These are phyloP conservation scores for Discostella stelligera DNA, from an alignment of 352 stramenopile species.

Conservation along the genomic window DNA sequence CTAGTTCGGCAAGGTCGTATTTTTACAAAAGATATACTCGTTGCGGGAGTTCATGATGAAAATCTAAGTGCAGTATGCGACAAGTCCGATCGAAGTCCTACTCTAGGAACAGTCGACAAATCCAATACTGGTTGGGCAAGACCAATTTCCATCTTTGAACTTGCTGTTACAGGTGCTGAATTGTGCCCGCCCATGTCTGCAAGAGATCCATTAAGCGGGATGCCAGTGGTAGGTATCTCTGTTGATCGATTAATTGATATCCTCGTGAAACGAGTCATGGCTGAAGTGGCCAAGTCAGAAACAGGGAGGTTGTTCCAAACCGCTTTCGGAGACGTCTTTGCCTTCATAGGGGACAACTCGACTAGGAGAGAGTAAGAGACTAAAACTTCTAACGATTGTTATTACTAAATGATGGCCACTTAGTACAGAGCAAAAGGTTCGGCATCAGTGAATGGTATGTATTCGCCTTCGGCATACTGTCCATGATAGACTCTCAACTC, in stretches of 20 bases:
- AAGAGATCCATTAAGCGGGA: conserved; percentile 47
- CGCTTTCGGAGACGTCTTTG: conserved; percentile 69
- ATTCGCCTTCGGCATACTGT: conserved; percentile 78
- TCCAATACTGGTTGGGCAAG: conserved; percentile 54
- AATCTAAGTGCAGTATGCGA: conserved; percentile 13
- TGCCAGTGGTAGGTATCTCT: conserved; percentile 68
- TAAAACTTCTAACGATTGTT: not conserved
- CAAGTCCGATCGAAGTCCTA: conserved; percentile 1
- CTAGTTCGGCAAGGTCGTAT: conserved; percentile 65
- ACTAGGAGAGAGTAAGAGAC: conserved; percentile 14
- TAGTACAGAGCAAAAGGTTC: conserved; percentile 83
- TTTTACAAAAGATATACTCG: conserved; percentile 67
- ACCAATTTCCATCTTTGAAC: conserved; percentile 65
- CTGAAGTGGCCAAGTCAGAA: conserved; percentile 75
- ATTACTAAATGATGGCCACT: not conserved
- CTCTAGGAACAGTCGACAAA: conserved; percentile 1
- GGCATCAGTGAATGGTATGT: conserved; percentile 83
- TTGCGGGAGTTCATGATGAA: conserved; percentile 41
- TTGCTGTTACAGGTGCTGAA: conserved; percentile 65
- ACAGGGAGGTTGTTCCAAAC: conserved; percentile 69
- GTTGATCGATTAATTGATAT: conserved; percentile 70
- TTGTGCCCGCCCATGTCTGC: conserved; percentile 68
- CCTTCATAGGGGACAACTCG: conserved; percentile 35
- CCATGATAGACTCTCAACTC: conserved; percentile 73
- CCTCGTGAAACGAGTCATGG: conserved; percentile 64